These are phyloP conservation scores for Coccinonectria pachysandricola DNA, from an alignment of 2,329 filamentous ascomycete genomes.

Conservation along the genomic window DNA sequence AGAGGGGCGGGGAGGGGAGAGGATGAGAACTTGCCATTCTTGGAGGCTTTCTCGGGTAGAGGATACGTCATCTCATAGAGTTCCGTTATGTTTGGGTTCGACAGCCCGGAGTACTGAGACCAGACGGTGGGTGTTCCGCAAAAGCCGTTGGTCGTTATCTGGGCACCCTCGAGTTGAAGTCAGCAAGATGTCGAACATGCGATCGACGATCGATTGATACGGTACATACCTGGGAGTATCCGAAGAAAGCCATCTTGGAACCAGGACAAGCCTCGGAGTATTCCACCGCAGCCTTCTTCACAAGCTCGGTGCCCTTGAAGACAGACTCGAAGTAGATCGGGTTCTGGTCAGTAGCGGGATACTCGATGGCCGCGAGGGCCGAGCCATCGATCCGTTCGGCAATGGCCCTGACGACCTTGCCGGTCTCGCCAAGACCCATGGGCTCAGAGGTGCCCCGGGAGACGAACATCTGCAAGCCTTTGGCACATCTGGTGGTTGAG, in stretches of 20 bases:
- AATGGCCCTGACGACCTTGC: background rate
- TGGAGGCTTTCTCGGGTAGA: constrained; percentile 7
- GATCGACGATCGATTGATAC: too few relatives aligned
- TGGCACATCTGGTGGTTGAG: too few relatives aligned
- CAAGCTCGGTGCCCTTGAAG: background rate
- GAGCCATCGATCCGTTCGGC: background rate
- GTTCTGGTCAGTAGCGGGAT: background rate
- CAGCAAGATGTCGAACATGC: too few relatives aligned
- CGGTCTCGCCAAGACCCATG: background rate
- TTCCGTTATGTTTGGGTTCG: constrained; percentile 2
- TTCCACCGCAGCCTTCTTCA: background rate
- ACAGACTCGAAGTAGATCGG: background rate
- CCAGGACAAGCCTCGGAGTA: background rate
- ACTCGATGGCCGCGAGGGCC: background rate
- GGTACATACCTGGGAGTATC: background rate
- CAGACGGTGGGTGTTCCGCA: constrained; percentile 10
- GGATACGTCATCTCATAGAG: constrained; percentile 2
- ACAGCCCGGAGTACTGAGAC: background rate
- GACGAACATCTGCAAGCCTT: background rate
- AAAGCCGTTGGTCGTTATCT: constrained; percentile 12
- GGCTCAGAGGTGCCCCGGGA: background rate
- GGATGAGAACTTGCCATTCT: constrained; percentile 6
- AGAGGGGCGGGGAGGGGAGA: background rate
- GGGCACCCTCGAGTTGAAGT: too few relatives aligned
- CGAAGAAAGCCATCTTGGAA: background rate